Base-by-base conservation (phyloP, 225 moss, liverwort and hornwort species). In the Pleurozium schreberi region DNA sequence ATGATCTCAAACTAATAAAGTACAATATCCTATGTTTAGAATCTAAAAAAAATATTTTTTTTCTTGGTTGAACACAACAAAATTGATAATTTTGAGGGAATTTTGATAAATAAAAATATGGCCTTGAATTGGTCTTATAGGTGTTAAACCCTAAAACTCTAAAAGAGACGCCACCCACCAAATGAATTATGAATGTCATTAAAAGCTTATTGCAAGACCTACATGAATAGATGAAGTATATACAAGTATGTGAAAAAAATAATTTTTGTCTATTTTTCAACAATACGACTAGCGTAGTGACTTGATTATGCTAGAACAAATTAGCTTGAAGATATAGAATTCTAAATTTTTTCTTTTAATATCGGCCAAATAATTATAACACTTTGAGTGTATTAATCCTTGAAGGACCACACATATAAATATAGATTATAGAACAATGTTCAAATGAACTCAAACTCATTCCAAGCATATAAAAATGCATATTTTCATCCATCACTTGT, bases 151-250 rank as follows among this genome's bases (percentile, higher is more conserved):
- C n/a, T n/a, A n/a, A n/a, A n/a, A n/a, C n/a, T n/a, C 4, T 30
- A 30, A 30, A 1, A 9, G 30, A 74, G 1, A 0, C 2, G 30
- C 4, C 6, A 40, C 26, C 4, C 1, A 30, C 11, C 1, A 18
- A 47, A 10, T 47, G 30, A 74, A 74, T 47, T 45, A 73, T 10
- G 4, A 47, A 74, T 11, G 17, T 30, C 30, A 30, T 70, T 42
- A 45, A 17, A 17, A 45, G 2, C 10, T 9, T 23, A 73, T 3
- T 45, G 3, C 3, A 3, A 13, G 4, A 23, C 7, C 12, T n/a
- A 69, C 2, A 28, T 6, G 1, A 45, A 45, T 43, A 10, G 5
- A 73, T 73, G 28, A 73, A 28, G 3, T 17, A 10, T 30, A 74
- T 18, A 9, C 1, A 28, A 45, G 3, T 73, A 73, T 55, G 55